Evolutionary conservation across 768 basidiomycete species (phyloP).

Genomic region (Boletus reticuloceps): DNA sequence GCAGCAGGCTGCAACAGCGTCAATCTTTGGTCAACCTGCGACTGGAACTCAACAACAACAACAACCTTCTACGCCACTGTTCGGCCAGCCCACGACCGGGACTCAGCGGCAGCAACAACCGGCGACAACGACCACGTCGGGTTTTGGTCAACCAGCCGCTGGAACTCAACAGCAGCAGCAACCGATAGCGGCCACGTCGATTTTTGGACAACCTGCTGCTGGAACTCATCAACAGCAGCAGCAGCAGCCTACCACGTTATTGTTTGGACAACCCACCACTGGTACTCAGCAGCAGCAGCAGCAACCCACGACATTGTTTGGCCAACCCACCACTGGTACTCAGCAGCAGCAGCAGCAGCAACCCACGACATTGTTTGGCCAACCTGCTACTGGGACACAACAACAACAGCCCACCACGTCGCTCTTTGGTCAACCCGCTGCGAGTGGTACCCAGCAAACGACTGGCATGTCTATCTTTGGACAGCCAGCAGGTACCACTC

Average conservation of each 20-base stretch:
- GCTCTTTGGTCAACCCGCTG: slow-evolving; percentile 26
- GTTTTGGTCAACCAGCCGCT: slow-evolving; percentile 37
- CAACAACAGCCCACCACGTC: slow-evolving; percentile 32
- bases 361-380: slow-evolving; percentile 21
- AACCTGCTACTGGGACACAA: slow-evolving; percentile 32
- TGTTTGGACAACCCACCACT: slow-evolving; percentile 23
- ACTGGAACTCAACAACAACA: slow-evolving; percentile 33
- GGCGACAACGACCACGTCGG: slow-evolving; percentile 14
- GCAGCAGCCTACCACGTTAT: slow-evolving; percentile 13
- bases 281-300: slow-evolving; percentile 16
- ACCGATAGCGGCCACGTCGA: slow-evolving; percentile 13
- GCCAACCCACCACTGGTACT: slow-evolving; percentile 21
- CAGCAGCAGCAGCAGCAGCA: slow-evolving; percentile 20
- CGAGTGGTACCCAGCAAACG: slow-evolving; percentile 30
- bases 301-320: slow-evolving; percentile 16
- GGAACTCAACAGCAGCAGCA: slow-evolving; percentile 32
- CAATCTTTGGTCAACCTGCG: slow-evolving; percentile 35
- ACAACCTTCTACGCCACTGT: slow-evolving; percentile 28
- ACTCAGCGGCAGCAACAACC: slow-evolving; percentile 30
- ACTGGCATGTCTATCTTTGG: slow-evolving; percentile 37
- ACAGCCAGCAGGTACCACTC: slow-evolving; percentile 24
- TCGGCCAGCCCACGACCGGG: slow-evolving; percentile 33
- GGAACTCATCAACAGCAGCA: slow-evolving; percentile 20
- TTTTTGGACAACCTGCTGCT: slow-evolving; percentile 37
- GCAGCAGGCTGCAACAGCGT: slow-evolving; percentile 27